A percentile compares a stretch with the other conserved stretches of the same genome.
phyloP scores from a whole-genome alignment of 148 eudicot species.

The Chenopodium suecicum region DNA sequence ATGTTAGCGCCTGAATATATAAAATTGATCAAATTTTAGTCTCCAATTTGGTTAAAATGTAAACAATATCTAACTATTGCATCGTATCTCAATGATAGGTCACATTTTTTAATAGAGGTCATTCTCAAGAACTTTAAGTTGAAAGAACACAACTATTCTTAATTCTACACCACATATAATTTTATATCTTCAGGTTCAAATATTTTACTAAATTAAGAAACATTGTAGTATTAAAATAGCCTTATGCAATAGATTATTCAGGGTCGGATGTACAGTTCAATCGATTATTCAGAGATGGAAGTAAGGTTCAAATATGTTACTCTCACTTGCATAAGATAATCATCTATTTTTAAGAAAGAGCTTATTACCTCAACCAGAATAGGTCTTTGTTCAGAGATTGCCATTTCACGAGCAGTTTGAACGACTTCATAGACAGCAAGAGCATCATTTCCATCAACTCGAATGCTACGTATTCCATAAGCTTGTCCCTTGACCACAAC shows the following conservation, averaged over 20 bases:
- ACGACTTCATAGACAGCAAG: conserved; percentile 76
- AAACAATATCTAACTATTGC: neutral
- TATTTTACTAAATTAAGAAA: no score
- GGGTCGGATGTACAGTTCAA: no score
- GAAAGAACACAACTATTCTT: no score
- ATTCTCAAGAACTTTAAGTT: no score
- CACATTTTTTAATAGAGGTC: no score
- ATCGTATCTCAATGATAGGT: neutral
- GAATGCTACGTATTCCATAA: conserved; percentile 75
- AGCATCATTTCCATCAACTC: conserved; percentile 93
- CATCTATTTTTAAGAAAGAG: neutral
- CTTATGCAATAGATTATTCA: neutral
- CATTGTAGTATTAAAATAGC: no score
- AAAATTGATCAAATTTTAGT: neutral
- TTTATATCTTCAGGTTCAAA: neutral
- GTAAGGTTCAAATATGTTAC: neutral
- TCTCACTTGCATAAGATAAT: neutral
- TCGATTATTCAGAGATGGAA: no score
- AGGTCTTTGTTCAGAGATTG: conserved; percentile 63
- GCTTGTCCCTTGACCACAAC: conserved; percentile 78
- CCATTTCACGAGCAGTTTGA: conserved; percentile 67
- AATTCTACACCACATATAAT: no score
- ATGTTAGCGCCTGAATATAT: conserved; percentile 66
- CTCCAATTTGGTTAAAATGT: neutral
- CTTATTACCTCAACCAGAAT: conserved; percentile 66